Conservation (phyloP, 2,329 filamentous ascomycete species). For the Botrytis paeoniae region DNA sequence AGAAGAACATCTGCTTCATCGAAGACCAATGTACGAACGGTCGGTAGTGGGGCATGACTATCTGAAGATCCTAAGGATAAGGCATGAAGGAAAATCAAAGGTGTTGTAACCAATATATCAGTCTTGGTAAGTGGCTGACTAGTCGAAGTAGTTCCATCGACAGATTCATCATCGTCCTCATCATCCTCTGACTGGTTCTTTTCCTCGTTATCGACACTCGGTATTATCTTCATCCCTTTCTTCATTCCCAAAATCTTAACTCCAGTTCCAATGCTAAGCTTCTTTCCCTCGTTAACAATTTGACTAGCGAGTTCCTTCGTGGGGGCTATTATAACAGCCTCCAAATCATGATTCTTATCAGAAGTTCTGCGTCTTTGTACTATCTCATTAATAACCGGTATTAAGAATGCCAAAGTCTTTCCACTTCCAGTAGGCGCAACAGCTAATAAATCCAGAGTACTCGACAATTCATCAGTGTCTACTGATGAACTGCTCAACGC, state of each 20-base stretch:
- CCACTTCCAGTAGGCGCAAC: conserved; percentile 94
- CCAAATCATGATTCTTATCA: conserved; percentile 50
- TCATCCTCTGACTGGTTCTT: conserved; percentile 40
- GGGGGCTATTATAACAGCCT: conserved; percentile 71
- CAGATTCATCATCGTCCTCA: conserved; percentile 38
- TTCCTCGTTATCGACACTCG: conserved; percentile 42
- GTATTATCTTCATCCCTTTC: conserved; percentile 73
- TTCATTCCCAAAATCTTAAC: conserved; percentile 78
- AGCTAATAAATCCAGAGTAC: conserved; percentile 70
- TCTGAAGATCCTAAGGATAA: conserved; percentile 48
- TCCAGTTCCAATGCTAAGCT: conserved; percentile 72
- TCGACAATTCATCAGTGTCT: conserved; percentile 32
- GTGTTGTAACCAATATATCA: conserved; percentile 78
- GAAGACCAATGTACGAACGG: conserved; percentile 71
- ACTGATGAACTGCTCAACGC: conserved; percentile 45
- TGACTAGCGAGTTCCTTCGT: conserved; percentile 77
- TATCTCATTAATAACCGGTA: conserved; percentile 79
- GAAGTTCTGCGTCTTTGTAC: conserved; percentile 49
- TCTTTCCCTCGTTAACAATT: conserved; percentile 82
- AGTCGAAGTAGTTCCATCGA: conserved; percentile 42
- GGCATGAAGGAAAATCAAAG: conserved; percentile 73
- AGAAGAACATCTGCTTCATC: conserved; percentile 96
- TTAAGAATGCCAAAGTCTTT: conserved; percentile 90
- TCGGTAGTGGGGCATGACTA: conserved; percentile 54
- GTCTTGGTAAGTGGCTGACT: conserved; percentile 62